phyloP scores from a whole-genome alignment of 345 rosid species.

The Lagerstroemia speciosa region DNA sequence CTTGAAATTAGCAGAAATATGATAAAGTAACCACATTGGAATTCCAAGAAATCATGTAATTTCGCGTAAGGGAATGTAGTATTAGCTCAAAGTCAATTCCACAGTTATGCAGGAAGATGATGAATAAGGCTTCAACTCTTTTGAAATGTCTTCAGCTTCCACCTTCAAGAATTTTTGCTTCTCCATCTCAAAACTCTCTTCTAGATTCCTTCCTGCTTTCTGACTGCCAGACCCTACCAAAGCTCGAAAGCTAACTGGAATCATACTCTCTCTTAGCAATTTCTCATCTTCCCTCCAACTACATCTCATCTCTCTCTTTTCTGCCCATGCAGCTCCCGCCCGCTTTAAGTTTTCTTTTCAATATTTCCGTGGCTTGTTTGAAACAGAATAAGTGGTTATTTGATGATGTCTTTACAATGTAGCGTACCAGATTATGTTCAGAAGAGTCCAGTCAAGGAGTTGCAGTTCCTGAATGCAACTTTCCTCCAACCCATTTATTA shows the following conservation, averaged over 20 bases:
- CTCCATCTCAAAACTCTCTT: slow-evolving; percentile 76
- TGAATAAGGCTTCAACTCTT: slow-evolving; percentile 48
- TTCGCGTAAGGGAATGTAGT: no score
- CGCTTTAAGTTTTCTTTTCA: slow-evolving; percentile 66
- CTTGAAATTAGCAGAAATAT: no score
- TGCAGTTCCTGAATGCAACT: slow-evolving; percentile 73
- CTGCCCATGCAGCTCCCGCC: slow-evolving; percentile 97
- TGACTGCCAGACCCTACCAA: slow-evolving; percentile 97
- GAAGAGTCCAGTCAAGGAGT: slow-evolving; percentile 72
- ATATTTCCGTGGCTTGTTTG: slow-evolving; percentile 36
- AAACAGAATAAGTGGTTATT: slow-evolving; percentile 16
- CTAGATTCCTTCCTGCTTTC: slow-evolving; percentile 82
- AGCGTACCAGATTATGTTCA: slow-evolving; percentile 28
- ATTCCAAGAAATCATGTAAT: no score
- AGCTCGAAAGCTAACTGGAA: slow-evolving; percentile 82
- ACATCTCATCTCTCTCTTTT: slow-evolving; percentile 77
- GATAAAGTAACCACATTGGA: no score
- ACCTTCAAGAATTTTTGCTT: slow-evolving; percentile 39
- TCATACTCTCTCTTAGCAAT: slow-evolving; percentile 31
- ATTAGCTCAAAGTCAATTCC: no score
- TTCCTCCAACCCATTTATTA: slow-evolving; percentile 34
- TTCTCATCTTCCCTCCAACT: slow-evolving; percentile 76
- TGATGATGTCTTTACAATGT: slow-evolving; percentile 20
- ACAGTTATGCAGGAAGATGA: not conserved
- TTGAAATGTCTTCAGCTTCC: slow-evolving; percentile 40